Conservation (phyloP, 257 asterid genomes). For the Solanum paucissectum region DNA sequence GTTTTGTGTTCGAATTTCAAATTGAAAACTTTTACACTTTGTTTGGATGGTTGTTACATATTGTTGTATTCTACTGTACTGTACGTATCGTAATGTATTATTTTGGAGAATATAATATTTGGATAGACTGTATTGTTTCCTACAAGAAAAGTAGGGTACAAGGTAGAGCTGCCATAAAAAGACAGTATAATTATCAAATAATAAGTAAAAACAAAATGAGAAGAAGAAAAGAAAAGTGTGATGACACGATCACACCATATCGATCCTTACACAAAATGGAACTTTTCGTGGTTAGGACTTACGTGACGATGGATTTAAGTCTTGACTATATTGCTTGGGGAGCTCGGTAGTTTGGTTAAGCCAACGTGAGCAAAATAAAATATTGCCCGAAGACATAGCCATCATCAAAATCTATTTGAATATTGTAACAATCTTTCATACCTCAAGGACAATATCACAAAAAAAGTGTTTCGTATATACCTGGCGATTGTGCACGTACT, state of each 20-base stretch:
- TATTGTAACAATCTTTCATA: not conserved
- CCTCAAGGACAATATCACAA: not conserved
- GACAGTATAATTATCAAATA: too few species aligned
- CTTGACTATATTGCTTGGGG: not conserved
- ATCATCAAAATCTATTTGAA: not conserved
- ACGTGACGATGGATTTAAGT: not conserved
- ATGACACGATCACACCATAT: not conserved
- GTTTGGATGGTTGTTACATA: not conserved
- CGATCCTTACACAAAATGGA: not conserved
- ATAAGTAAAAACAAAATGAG: not conserved
- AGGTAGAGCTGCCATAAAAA: accelerated
- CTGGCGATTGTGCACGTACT: constrained; percentile 63
- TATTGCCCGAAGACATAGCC: not conserved
- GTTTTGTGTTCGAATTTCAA: too few species aligned
- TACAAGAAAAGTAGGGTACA: not conserved
- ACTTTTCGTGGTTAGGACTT: not conserved
- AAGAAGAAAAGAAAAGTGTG: not conserved
- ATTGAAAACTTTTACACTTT: too few species aligned
- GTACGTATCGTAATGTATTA: not conserved
- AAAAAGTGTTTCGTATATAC: constrained; percentile 12
- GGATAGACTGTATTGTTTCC: not conserved
- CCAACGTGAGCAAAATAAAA: not conserved
- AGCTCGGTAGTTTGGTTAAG: not conserved
- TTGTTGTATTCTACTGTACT: not conserved
- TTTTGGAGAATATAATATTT: not conserved